Conservation (phyloP, 495 filamentous ascomycete species). For the Annulohypoxylon stygium region DNA sequence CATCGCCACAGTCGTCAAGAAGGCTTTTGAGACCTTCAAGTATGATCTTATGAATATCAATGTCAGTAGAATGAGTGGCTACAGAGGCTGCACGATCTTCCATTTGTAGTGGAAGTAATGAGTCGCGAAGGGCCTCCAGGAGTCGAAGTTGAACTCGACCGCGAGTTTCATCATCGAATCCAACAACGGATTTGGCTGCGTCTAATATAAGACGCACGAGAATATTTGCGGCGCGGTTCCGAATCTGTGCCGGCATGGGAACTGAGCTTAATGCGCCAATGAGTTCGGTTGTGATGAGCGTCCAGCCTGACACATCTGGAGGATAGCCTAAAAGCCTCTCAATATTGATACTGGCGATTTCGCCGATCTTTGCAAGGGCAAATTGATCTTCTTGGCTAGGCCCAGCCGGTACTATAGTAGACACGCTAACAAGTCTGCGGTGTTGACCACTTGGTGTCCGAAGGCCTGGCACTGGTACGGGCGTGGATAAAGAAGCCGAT, state of each 20-base stretch:
- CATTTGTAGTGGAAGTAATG: conserved; percentile 62
- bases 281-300: conserved; percentile 75
- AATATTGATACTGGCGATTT: conserved; percentile 83
- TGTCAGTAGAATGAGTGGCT: conserved; percentile 69
- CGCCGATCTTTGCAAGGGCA: conserved; percentile 83
- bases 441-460: conserved; percentile 59
- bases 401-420: conserved; percentile 64
- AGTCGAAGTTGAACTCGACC: conserved; percentile 75
- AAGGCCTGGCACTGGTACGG: conserved; percentile 35
- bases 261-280: conserved; percentile 71
- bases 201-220: conserved; percentile 79
- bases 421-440: conserved; percentile 72
- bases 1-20: conserved; percentile 90
- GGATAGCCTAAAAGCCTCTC: conserved; percentile 75
- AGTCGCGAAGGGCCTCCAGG: conserved; percentile 73
- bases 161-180: conserved; percentile 63
- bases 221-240: conserved; percentile 78
- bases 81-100: conserved; percentile 63
- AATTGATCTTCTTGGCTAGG: conserved; percentile 78
- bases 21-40: conserved; percentile 85
- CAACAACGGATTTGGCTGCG: conserved; percentile 66
- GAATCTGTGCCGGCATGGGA: conserved; percentile 68
- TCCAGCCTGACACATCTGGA: conserved; percentile 78
- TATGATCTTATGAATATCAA: conserved; percentile 85
- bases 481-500: conserved; percentile 42